Conservation (phyloP, 2,329 filamentous ascomycete species). For the Aspergillus chevalieri region DNA sequence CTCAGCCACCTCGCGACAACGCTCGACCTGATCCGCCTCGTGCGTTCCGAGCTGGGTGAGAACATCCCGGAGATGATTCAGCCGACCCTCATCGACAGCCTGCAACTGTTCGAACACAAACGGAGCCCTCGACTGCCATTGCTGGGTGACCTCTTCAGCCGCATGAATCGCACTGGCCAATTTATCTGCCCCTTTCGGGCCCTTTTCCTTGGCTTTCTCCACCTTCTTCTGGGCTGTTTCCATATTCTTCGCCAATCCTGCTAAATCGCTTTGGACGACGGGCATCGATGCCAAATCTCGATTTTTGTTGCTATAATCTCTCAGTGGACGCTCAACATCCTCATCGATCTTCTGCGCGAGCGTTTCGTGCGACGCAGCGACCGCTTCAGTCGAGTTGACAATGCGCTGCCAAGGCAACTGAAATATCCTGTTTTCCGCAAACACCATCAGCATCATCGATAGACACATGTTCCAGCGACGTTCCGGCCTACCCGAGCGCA, state of each 20-base stretch:
- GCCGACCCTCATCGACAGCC: constrained; percentile 76
- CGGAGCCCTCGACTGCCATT: constrained; percentile 92
- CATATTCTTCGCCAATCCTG: constrained; percentile 74
- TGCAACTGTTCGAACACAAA: constrained; percentile 93
- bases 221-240: constrained; percentile 76
- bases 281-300: constrained; percentile 72
- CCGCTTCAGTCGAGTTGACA: constrained; percentile 67
- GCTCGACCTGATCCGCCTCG: constrained; percentile 79
- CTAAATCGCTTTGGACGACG: constrained; percentile 74
- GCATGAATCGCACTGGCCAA: constrained; percentile 66
- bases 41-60: constrained; percentile 91
- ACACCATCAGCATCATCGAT: constrained; percentile 10
- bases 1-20: constrained; percentile 67
- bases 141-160: constrained; percentile 69
- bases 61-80: constrained; percentile 84
- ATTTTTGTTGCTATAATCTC: constrained; percentile 65
- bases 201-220: constrained; percentile 78
- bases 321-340: constrained; percentile 79
- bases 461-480: neutral
- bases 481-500: constrained; percentile 70
- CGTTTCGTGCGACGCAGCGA: constrained; percentile 76
- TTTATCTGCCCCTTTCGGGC: constrained; percentile 65
- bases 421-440: constrained; percentile 62
- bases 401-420: constrained; percentile 86
- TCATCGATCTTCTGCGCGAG: constrained; percentile 77